Evolutionary conservation across 345 rosid species (phyloP), one percentile per base, ranked within the genome.

Genomic region (Eucalyptus leucophloia): DNA sequence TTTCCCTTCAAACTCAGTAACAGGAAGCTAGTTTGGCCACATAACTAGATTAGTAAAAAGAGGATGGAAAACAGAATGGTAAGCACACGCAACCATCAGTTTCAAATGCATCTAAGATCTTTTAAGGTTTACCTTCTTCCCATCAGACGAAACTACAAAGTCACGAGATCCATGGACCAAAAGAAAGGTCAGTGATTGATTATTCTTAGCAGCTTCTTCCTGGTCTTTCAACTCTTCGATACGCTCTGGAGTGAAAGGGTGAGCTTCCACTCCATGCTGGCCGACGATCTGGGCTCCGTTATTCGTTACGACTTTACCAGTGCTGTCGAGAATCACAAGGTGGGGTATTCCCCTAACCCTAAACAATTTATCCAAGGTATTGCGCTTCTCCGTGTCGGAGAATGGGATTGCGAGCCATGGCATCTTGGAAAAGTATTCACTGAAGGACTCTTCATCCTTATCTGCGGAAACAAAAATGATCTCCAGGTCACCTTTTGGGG

Each of bases 401-500:
- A 94, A 97, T 2, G 98, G 99, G 54, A 97, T 92, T 14, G 98
- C 96, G 28, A 96, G 97, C 98, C 99, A 97, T 7, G 98, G 96
- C 99, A 97, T 97, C 91, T 93, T 94, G 23, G 95, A 90, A 91
- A 97, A 95, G 89, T 97, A 97, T n/a, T 47, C 91, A 2, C 54
- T 86, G 89, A 96, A 96, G 1, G 97, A 92, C 87, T 92, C 94
- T 53, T 94, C 96, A 86, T 95, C 96, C 86, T 90, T 88, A 86
- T 97, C 97, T 0, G 94, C 94, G 0, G 98, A 93, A 56, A 95
- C 91, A 91, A 96, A 95, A 23, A 96, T 87, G 90, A 88, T 85
- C 96, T 97, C 98, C 44, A 96, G 92, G 87, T 94, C 95, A 32
- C 89, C 94, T 88, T 91, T 93, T 2, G 92, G 24, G 87, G 91